phyloP scores from a whole-genome alignment of 768 basidiomycete species.

The Clathrus columnatus region DNA sequence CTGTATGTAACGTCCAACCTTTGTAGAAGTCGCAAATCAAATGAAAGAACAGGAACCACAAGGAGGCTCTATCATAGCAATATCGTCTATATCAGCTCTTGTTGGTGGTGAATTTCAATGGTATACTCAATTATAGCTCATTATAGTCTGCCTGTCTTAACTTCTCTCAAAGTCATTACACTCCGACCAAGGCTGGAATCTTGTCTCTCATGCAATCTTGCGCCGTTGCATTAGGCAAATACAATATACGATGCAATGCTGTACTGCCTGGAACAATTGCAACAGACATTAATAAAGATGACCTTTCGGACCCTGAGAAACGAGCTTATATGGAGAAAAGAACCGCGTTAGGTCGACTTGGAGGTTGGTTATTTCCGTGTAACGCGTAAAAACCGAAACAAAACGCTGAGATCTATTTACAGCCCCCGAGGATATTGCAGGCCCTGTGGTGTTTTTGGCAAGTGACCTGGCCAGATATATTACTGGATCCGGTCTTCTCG shows the following conservation, averaged over 20 bases:
- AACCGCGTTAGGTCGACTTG: slow-evolving; percentile 58
- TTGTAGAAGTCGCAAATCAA: slow-evolving; percentile 56
- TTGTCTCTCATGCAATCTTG: slow-evolving; percentile 74
- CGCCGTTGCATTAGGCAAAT: slow-evolving; percentile 68
- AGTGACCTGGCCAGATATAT: slow-evolving; percentile 65
- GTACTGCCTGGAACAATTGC: slow-evolving; percentile 70
- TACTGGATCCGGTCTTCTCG: slow-evolving; percentile 54
- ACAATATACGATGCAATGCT: slow-evolving; percentile 65
- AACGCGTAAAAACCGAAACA: not conserved
- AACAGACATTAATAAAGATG: slow-evolving; percentile 72
- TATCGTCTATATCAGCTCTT: slow-evolving; percentile 72
- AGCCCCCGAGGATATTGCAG: slow-evolving; percentile 65
- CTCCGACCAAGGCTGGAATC: slow-evolving; percentile 73
- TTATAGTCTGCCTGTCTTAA: not conserved
- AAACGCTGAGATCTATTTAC: not conserved
- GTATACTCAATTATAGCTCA: slow-evolving; percentile 22
- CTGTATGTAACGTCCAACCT: slow-evolving; percentile 8
- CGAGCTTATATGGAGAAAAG: slow-evolving; percentile 54
- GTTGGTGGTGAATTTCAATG: slow-evolving; percentile 69
- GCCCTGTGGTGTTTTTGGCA: slow-evolving; percentile 65
- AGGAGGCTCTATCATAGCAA: slow-evolving; percentile 67
- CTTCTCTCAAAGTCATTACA: slow-evolving; percentile 46
- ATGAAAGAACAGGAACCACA: slow-evolving; percentile 63
- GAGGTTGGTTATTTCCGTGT: slow-evolving; percentile 31
- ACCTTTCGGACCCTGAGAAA: slow-evolving; percentile 51